Evolutionary conservation across 2,329 filamentous ascomycete species (phyloP).

Genomic region (Monilinia fructicola): DNA sequence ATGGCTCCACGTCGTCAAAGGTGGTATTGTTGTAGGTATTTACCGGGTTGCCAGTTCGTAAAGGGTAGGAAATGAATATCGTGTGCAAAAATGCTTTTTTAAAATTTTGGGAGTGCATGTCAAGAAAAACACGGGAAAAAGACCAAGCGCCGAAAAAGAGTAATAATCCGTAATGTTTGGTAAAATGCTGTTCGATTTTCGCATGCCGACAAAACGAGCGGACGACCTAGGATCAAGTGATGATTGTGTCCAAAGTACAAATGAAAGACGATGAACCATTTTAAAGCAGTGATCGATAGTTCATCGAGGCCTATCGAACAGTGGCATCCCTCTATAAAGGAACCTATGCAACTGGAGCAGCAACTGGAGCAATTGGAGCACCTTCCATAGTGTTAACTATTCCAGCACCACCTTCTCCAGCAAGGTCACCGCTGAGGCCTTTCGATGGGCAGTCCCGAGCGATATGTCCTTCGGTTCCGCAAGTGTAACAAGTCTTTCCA

Average conservation of each 20-base stretch:
- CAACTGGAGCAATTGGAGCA: constrained; percentile 45
- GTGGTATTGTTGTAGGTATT: constrained; percentile 37
- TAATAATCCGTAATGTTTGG: constrained; percentile 36
- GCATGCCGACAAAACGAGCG: constrained; percentile 39
- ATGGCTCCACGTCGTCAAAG: constrained; percentile 36
- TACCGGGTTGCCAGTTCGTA: constrained; percentile 41
- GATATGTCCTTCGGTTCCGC: constrained; percentile 93
- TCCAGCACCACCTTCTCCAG: constrained; percentile 32
- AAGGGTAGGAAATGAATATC: constrained; percentile 40
- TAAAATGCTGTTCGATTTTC: constrained; percentile 29
- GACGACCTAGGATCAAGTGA: constrained; percentile 31
- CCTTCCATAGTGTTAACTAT: constrained; percentile 40
- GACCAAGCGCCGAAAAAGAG: constrained; percentile 40
- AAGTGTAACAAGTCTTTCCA: constrained; percentile 98
- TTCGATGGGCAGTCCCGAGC: constrained; percentile 76
- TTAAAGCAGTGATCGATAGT: constrained; percentile 36
- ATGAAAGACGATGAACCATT: constrained; percentile 35
- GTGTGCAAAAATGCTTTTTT: constrained; percentile 37
- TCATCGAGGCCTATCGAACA: constrained; percentile 40
- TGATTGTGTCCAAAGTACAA: constrained; percentile 39
- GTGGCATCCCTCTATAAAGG: constrained; percentile 36
- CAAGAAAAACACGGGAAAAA: constrained; percentile 34
- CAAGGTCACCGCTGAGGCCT: constrained; percentile 52
- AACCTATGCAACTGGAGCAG: constrained; percentile 31
- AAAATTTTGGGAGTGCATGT: constrained; percentile 28